Evolutionary conservation across 176 grass and related monocot species (phyloP), one percentile per base, ranked within the genome.

Genomic region (Urochloa ruziziensis): DNA sequence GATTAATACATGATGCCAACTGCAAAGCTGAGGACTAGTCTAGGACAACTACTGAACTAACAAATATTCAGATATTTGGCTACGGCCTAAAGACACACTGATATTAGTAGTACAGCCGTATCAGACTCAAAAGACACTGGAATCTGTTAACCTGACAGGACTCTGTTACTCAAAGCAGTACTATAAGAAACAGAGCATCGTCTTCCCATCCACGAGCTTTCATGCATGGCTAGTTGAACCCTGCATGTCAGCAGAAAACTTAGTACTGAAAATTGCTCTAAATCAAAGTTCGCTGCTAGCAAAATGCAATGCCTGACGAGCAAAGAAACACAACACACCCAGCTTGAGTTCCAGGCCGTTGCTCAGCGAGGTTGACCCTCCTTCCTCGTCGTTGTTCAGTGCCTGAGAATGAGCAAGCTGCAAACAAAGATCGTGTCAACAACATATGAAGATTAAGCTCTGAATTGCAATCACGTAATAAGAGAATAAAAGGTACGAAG

Each of bases 341-440:
- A 95, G 75, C 79, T 94, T 98, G 71, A 98, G 92, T 37, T 98
- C 95, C 70, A 98, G 66, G 5, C 86, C 86, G 43, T 83, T 86
- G 71, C 28, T 86, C 18, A 85, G 79, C 44, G 90, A 91, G 47
- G 82, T 70, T 13, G 83, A 86, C 24, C 82, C 82, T 21, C 59
- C 89, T 47, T 87, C 86, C 47, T 79, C 82, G 18, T 79, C 79
- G 35, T 86, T 93, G 47, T 86, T 93, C 9, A 90, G 40, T 36
- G 67, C 89, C 84, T 95, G 82, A 30, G 79, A 79, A 62, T 91
- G 85, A 84, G 92, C 81, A 73, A 98, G 74, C 95, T 95, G 81
- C 62, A 35, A 29, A 42, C 44, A 75, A 78, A 61, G 13, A 56
- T 11, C 39, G 6, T 24, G 16, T 4, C 67, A 24, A 46, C 4